A percentile compares a stretch with the other conserved stretches of the same genome.
These are phyloP conservation scores for Sisymbrium irio DNA, from an alignment of 345 rosid species.

Conservation along the genomic window DNA sequence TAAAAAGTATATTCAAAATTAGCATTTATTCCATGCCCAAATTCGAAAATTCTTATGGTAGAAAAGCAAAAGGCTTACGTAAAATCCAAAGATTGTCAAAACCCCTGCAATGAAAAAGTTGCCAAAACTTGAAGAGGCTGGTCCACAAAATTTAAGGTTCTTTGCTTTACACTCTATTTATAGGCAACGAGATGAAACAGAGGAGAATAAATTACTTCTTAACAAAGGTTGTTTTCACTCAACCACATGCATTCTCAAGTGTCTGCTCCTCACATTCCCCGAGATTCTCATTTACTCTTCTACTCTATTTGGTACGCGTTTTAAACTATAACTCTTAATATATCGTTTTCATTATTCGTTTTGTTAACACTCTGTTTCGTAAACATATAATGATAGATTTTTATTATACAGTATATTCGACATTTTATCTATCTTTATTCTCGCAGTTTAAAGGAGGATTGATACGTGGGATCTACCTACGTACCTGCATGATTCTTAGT, in stretches of 20 bases:
- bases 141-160: slow-evolving; percentile 69
- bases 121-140: slow-evolving; percentile 44
- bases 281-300: slow-evolving; percentile 29
- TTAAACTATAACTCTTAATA: neutral
- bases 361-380: slow-evolving; percentile 19
- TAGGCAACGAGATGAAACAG: slow-evolving; percentile 56
- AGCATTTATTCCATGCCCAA: slow-evolving; percentile 26
- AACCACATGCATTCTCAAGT: slow-evolving; percentile 74
- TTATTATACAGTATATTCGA: neutral
- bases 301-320: slow-evolving; percentile 29
- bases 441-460: slow-evolving; percentile 26
- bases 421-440: slow-evolving; percentile 2
- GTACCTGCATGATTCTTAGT: slow-evolving; percentile 31
- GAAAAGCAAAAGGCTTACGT: slow-evolving; percentile 27
- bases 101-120: slow-evolving; percentile 56
- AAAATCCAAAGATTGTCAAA: slow-evolving; percentile 50
- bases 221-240: slow-evolving; percentile 66
- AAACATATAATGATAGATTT: neutral
- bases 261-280: slow-evolving; percentile 42
- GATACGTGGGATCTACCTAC: slow-evolving; percentile 26
- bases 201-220: slow-evolving; percentile 51
- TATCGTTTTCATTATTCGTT: slow-evolving; percentile 13
- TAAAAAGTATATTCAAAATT: slow-evolving; percentile 4
- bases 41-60: slow-evolving; percentile 8
- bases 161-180: slow-evolving; percentile 47